These are phyloP conservation scores for Cyberlindnera americana DNA, from an alignment of 805 yeast genomes.

Conservation along the genomic window DNA sequence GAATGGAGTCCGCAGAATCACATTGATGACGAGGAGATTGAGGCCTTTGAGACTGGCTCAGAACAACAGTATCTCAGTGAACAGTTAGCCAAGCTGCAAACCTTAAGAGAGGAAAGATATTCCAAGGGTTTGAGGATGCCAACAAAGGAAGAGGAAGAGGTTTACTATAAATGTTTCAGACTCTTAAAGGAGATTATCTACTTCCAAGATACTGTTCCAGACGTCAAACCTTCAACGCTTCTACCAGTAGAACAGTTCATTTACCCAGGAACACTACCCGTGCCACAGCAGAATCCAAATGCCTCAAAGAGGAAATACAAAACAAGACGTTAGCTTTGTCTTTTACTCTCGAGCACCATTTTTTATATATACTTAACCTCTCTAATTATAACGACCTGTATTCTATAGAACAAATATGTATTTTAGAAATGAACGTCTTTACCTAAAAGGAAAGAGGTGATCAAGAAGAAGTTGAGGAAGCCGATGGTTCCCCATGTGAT, in stretches of 20 bases:
- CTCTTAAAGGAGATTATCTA: conserved; percentile 42
- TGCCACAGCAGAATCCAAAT: conserved; percentile 33
- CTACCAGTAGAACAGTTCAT: conserved; percentile 72
- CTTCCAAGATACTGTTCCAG: conserved; percentile 34
- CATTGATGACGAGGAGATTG: conserved; percentile 50
- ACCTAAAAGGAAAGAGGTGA: conserved; percentile 46
- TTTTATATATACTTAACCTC: no score
- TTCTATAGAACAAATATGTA: conserved; percentile 7
- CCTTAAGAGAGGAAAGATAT: conserved; percentile 46
- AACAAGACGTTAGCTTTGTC: no score
- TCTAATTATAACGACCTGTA: conserved; percentile 11
- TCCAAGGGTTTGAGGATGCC: conserved; percentile 34
- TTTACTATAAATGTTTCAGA: conserved; percentile 42
- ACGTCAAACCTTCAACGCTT: conserved; percentile 31
- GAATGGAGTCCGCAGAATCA: conserved; percentile 49
- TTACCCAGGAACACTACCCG: conserved; percentile 79
- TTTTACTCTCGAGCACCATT: no score
- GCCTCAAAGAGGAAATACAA: conserved; percentile 19
- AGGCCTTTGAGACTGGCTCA: conserved; percentile 40
- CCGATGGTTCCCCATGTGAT: conserved; percentile 70
- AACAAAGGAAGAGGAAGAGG: conserved; percentile 36
- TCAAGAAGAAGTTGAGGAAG: conserved; percentile 65
- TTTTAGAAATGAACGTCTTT: conserved; percentile 44
- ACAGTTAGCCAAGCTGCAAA: conserved; percentile 46
- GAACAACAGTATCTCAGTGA: conserved; percentile 41